Percentiles rank a stretch among this genome's conserved stretches.
These are phyloP conservation scores for Backusella tuberculispora DNA, from an alignment of 192 early-diverging fungal genomes.

Conservation along the genomic window DNA sequence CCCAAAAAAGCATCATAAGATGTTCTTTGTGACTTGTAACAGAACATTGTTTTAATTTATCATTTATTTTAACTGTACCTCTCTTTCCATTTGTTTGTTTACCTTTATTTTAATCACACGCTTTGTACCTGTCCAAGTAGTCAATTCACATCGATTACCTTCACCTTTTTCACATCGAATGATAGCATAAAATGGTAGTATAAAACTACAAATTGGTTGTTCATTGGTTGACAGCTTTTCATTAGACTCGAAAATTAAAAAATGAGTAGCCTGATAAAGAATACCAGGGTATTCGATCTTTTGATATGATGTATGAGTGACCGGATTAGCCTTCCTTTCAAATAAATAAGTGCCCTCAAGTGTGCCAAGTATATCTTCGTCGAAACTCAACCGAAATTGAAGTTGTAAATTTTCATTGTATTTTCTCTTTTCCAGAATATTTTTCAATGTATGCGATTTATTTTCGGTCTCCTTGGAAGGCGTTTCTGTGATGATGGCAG, in stretches of 20 bases:
- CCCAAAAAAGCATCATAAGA: conserved; percentile 83
- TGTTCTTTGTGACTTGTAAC: conserved; percentile 54
- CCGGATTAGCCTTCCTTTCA: background rate
- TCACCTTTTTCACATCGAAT: conserved; percentile 90
- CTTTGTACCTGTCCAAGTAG: conserved; percentile 88
- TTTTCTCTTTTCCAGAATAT: conserved; percentile 73
- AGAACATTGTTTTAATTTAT: background rate
- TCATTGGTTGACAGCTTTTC: conserved; percentile 54
- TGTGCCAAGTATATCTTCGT: conserved; percentile 75
- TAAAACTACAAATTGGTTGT: conserved; percentile 65
- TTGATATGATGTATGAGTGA: background rate
- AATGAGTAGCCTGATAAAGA: conserved; percentile 86
- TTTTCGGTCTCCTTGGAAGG: conserved; percentile 1
- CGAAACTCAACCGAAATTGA: conserved; percentile 76
- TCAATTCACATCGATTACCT: conserved; percentile 70
- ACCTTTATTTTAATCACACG: conserved; percentile 74
- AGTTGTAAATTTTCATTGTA: conserved; percentile 75
- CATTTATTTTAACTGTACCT: too few relatives aligned
- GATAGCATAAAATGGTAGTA: conserved; percentile 88
- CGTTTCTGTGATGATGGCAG: background rate
- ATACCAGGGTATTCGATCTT: conserved; percentile 57
- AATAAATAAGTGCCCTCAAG: conserved; percentile 39
- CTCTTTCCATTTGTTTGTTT: background rate
- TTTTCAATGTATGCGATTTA: conserved; percentile 52
- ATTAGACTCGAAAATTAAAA: conserved; percentile 78